These are phyloP conservation scores for Leptographium galeiforme DNA, from an alignment of 2,329 filamentous ascomycete species.

Conservation along the genomic window DNA sequence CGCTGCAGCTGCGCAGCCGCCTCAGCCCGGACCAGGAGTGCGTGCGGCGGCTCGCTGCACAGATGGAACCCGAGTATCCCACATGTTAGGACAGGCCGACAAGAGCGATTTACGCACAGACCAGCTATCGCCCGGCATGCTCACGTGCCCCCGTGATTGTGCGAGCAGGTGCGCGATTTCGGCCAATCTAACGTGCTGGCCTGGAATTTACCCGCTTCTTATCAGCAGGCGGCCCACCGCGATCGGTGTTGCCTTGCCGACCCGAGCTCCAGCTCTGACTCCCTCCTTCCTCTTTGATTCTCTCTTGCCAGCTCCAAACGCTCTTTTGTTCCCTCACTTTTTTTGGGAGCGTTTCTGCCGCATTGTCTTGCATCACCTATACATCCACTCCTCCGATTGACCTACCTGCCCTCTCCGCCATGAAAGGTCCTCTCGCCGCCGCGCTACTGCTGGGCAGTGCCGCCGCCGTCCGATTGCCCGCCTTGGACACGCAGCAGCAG, in stretches of 20 bases:
- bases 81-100: neutral
- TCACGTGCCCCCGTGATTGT: neutral
- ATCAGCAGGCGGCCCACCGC: neutral
- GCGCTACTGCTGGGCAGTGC: slow-evolving; percentile 8
- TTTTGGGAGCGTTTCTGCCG: neutral
- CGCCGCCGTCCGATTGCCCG: slow-evolving; percentile 6
- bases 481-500: slow-evolving; percentile 1
- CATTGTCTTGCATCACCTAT: neutral
- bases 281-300: neutral
- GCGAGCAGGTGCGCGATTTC: neutral
- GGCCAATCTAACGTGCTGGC: neutral
- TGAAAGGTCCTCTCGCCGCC: slow-evolving; percentile 7
- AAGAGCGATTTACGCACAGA: no score
- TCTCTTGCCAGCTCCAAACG: neutral
- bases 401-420: neutral
- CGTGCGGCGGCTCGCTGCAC: neutral
- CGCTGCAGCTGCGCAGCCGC: neutral
- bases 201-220: neutral
- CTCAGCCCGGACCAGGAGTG: slow-evolving; percentile 1
- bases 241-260: neutral
- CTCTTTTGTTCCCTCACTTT: neutral
- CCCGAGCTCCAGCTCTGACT: neutral
- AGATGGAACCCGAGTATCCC: neutral
- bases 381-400: neutral
- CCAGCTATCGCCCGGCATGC: no score